These are phyloP conservation scores for Pseudogymnoascus sp. DNA, from an alignment of 2,329 filamentous ascomycete species.

Conservation along the genomic window DNA sequence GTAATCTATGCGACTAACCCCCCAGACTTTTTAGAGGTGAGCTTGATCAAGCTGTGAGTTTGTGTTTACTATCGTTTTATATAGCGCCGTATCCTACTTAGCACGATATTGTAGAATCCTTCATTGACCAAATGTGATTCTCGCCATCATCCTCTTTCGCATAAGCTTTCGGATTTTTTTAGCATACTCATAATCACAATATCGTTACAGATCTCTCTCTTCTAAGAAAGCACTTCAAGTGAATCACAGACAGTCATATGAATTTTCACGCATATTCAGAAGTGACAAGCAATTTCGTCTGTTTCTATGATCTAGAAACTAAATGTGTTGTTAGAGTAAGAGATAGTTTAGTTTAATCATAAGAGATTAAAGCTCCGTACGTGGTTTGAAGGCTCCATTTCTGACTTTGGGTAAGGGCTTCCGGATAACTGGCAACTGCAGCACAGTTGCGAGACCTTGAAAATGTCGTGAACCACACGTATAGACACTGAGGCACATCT, in stretches of 20 bases:
- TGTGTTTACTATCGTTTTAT: background rate
- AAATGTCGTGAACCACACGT: no score
- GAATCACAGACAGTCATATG: background rate
- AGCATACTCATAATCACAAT: background rate
- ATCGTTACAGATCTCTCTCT: background rate
- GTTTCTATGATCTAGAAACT: background rate
- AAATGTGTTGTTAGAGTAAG: background rate
- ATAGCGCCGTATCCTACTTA: background rate
- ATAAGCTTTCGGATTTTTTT: background rate
- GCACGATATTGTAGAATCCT: background rate
- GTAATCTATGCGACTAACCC: constrained; percentile 81
- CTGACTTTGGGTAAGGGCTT: background rate
- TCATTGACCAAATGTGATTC: background rate
- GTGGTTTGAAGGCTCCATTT: background rate
- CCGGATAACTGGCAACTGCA: no score
- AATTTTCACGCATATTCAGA: background rate
- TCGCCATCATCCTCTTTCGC: background rate
- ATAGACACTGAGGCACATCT: no score
- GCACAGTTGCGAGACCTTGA: no score
- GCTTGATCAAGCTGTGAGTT: constrained; percentile 70
- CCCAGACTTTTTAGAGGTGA: constrained; percentile 82
- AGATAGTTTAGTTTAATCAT: background rate
- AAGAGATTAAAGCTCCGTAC: background rate
- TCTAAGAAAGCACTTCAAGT: background rate
- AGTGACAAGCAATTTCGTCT: background rate